Evolutionary conservation across 352 stramenopile genomes (phyloP).

Genomic region (Phytophthora megakarya): DNA sequence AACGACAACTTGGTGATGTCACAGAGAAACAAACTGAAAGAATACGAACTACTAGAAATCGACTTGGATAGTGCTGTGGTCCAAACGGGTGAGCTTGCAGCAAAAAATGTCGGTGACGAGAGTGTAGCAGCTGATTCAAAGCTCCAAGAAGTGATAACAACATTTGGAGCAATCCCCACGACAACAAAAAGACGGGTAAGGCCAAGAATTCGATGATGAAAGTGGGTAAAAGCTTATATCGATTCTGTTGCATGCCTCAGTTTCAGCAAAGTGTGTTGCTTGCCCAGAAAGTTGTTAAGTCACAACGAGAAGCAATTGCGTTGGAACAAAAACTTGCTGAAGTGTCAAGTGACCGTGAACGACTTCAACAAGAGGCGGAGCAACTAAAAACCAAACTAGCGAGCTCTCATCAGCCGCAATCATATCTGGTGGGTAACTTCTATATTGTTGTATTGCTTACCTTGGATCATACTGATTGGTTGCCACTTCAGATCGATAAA

Average conservation of each 20-base stretch:
- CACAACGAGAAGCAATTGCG: constrained; percentile 54
- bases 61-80: constrained; percentile 72
- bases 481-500: constrained; percentile 62
- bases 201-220: not conserved
- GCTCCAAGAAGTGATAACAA: constrained; percentile 55
- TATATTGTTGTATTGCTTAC: not conserved
- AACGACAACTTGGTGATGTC: not conserved
- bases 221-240: not conserved
- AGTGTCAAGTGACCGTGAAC: constrained; percentile 30
- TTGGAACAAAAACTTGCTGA: constrained; percentile 46
- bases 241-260: constrained; percentile 27
- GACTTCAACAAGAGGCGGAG: constrained; percentile 37
- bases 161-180: constrained; percentile 69
- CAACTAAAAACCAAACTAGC: constrained; percentile 46
- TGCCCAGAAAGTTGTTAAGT: constrained; percentile 72
- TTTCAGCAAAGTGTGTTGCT: constrained; percentile 79
- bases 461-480: not conserved
- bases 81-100: constrained; percentile 57
- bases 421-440: constrained; percentile 56
- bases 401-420: constrained; percentile 72
- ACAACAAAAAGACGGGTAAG: constrained; percentile 67
- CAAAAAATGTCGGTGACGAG: not conserved
- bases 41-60: constrained; percentile 78
- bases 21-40: constrained; percentile 61
- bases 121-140: constrained; percentile 6